A percentile compares a stretch with the other conserved stretches of the same genome.
phyloP scores from a whole-genome alignment of 345 rosid species.

The Capsella bursapastoris region DNA sequence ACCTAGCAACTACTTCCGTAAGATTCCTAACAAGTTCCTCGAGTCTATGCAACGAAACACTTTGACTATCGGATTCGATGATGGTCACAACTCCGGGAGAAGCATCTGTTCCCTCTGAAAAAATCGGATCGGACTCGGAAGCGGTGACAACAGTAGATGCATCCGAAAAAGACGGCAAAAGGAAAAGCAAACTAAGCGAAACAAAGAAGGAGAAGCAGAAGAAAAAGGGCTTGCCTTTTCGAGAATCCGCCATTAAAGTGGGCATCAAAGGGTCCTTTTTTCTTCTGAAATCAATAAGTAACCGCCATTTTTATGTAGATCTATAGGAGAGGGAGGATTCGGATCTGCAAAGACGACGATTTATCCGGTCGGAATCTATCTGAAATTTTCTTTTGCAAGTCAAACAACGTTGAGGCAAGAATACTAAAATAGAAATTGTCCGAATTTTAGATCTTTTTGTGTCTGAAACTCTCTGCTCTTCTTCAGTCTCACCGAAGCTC shows the following conservation, averaged over 20 bases:
- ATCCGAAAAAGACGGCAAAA: constrained; percentile 42
- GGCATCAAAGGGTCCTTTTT: not conserved
- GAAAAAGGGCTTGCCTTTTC: constrained; percentile 60
- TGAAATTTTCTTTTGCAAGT: constrained; percentile 44
- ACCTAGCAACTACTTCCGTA: constrained; percentile 64
- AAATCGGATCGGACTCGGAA: constrained; percentile 47
- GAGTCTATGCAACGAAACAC: constrained; percentile 58
- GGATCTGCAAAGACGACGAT: constrained; percentile 49
- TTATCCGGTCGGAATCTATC: constrained; percentile 46
- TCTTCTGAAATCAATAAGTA: constrained; percentile 38
- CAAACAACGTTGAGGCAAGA: constrained; percentile 31
- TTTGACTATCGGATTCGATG: constrained; percentile 24
- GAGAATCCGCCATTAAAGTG: constrained; percentile 56
- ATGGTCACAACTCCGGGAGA: constrained; percentile 32
- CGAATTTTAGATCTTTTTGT: constrained; percentile 17
- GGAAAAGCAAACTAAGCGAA: constrained; percentile 45
- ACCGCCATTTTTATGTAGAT: constrained; percentile 41
- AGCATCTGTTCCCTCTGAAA: constrained; percentile 40
- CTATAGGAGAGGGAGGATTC: constrained; percentile 16
- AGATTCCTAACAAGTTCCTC: constrained; percentile 79
- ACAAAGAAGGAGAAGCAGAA: constrained; percentile 41
- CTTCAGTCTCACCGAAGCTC: constrained; percentile 21
- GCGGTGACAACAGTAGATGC: constrained; percentile 30
- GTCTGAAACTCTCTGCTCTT: constrained; percentile 37
- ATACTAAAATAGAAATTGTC: constrained; percentile 4